phyloP scores from a whole-genome alignment of 2,329 filamentous ascomycete species.

The Cercospora sp. region DNA sequence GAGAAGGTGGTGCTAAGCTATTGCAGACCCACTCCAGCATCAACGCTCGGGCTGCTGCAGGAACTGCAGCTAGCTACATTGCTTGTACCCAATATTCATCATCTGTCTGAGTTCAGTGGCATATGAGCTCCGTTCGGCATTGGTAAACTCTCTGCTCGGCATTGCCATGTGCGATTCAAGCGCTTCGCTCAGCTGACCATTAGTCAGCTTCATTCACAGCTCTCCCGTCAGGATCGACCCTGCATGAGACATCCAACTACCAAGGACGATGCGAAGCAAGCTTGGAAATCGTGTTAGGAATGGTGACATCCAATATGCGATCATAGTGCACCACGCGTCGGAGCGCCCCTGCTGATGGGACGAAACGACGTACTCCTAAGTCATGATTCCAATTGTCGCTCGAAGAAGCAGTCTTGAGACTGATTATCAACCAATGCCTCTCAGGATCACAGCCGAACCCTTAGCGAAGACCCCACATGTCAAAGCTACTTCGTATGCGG shows the following conservation, averaged over 20 bases:
- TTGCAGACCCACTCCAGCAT: no score
- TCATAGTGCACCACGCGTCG: neutral
- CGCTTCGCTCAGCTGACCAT: neutral
- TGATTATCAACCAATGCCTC: neutral
- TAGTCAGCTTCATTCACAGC: neutral
- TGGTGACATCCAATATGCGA: neutral
- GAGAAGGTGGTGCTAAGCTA: no score
- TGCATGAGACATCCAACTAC: neutral
- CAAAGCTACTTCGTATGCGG: neutral
- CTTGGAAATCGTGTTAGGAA: neutral
- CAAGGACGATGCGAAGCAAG: neutral
- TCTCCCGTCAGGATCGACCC: neutral
- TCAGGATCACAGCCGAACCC: neutral
- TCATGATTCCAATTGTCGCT: neutral
- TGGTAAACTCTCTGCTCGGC: neutral
- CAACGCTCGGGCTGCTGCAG: no score
- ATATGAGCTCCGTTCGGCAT: neutral
- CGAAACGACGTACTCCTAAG: neutral
- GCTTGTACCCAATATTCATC: no score
- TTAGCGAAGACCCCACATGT: neutral
- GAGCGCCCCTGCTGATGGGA: neutral
- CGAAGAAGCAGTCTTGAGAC: neutral
- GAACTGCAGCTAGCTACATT: no score
- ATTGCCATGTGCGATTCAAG: neutral
- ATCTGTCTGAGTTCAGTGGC: neutral